Evolutionary conservation across 2,329 filamentous ascomycete genomes (phyloP).

Genomic region (Exophiala sideris): DNA sequence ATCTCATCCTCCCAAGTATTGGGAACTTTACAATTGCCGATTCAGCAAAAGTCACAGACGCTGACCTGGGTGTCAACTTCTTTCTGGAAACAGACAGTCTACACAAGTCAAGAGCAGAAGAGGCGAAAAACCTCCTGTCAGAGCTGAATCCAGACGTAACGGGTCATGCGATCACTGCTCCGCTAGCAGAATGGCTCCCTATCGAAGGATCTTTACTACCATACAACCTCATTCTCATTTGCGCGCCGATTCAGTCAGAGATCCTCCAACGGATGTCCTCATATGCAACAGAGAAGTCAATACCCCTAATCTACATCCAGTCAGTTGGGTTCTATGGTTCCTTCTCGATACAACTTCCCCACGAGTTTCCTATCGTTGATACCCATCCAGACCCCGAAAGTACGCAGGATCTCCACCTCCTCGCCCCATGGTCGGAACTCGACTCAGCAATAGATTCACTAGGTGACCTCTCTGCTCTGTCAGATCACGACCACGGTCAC

Average conservation of each 20-base stretch:
- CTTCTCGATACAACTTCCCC: conserved; percentile 73
- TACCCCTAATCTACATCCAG: conserved; percentile 77
- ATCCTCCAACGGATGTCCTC: conserved; percentile 50
- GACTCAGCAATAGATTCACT: conserved; percentile 63
- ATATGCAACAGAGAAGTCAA: conserved; percentile 55
- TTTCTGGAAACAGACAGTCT: conserved; percentile 79
- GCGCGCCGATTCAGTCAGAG: conserved; percentile 55
- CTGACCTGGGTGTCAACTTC: conserved; percentile 93
- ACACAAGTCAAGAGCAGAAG: conserved; percentile 73
- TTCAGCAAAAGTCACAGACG: conserved; percentile 68
- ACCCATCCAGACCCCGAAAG: conserved; percentile 88
- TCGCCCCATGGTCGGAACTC: conserved; percentile 84
- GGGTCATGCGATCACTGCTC: conserved; percentile 61
- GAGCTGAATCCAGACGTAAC: conserved; percentile 93
- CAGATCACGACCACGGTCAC: conserved; percentile 82
- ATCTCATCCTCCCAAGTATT: conserved; percentile 90
- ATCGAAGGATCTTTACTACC: conserved; percentile 39
- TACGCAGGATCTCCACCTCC: conserved; percentile 77
- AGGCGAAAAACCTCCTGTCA: conserved; percentile 69
- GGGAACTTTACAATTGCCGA: conserved; percentile 91
- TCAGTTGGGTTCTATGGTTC: conserved; percentile 90
- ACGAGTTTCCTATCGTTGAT: conserved; percentile 87
- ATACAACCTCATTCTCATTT: conserved; percentile 61
- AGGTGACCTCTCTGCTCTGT: conserved; percentile 64
- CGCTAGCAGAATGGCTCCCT: conserved; percentile 38